Base-by-base conservation (phyloP, 2,329 filamentous ascomycete genomes). In the Akanthomyces dipterigenus region DNA sequence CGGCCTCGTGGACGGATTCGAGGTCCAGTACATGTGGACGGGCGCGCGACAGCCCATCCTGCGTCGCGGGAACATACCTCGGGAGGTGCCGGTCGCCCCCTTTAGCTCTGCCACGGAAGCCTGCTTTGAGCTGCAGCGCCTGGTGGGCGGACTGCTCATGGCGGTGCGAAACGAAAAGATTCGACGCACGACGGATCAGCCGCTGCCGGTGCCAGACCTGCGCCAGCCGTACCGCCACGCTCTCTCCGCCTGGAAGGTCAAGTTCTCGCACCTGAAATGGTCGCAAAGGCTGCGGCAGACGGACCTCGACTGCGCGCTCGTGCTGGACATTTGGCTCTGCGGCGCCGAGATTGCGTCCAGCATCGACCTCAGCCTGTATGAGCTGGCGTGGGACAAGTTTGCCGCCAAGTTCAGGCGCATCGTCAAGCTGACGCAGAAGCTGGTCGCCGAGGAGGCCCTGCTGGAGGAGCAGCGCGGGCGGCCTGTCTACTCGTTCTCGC, bases 111-210 rank as follows among this genome's bases (percentile, higher is more conserved):
- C 55, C n/a, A 62, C 60, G 3, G 60, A 62, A 24, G 60, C 60
- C 4, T 62, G 55, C 38, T 62, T 62, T n/a, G 60, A 62, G 60
- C 49, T 62, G 24, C 53, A 62, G 45, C 46, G 54, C 36, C 40
- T 51, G 1, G 53, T 62, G 5, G 55, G 45, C 16, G 60, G 60
- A 7, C 46, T 62, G 20, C 31, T 62, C 3, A 57, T 28, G 16
- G 53, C 55, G 3, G 48, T 54, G 14, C 60, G 51, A 22, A 60
- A 42, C 42, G 50, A 34, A 38, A 58, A 63, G 28, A 20, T 60
- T 20, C 48, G 55, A 24, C 43, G 63, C 56, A 56, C 62, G 58
- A 68, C 70, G 69, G 71, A 72, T 1, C 45, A 40, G 45, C 28
- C 56, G 6, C n/a, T 20, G 7, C 51, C 60, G 3, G 20, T 45